Percentiles rank a stretch among this genome's conserved stretches.
phyloP scores from a whole-genome alignment of 495 filamentous ascomycete genomes.

The Rostrohypoxylon terebratum region DNA sequence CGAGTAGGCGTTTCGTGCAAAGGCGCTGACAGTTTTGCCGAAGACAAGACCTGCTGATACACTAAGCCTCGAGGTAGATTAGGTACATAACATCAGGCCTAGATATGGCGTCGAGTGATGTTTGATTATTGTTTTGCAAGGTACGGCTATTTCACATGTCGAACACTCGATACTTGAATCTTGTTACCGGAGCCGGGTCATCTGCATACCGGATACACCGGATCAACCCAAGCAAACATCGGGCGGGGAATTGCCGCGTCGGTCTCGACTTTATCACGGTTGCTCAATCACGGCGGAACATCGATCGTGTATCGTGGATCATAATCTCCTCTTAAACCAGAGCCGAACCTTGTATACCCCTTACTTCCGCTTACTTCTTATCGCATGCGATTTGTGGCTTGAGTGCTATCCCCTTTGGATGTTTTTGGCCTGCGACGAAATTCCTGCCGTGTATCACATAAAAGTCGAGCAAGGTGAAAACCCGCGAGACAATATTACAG shows the following conservation, averaged over 20 bases:
- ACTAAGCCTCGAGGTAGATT: neutral
- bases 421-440: constrained; percentile 7
- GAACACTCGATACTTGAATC: neutral
- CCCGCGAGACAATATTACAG: constrained; percentile 17
- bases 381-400: constrained; percentile 8
- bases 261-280: constrained; percentile 6
- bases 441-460: constrained; percentile 25
- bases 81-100: neutral
- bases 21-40: neutral
- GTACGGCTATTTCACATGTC: neutral
- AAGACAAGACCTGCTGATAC: neutral
- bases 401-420: constrained; percentile 3
- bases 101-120: neutral
- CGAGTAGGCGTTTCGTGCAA: neutral
- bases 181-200: neutral
- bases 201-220: neutral
- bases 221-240: neutral
- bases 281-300: constrained; percentile 6
- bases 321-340: constrained; percentile 10
- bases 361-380: neutral
- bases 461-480: neutral
- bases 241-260: neutral
- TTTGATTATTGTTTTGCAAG: neutral
- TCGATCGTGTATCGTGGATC: neutral
- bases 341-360: constrained; percentile 8